Conservation (phyloP, 306 rosid species). For the Cicer yamashitae region DNA sequence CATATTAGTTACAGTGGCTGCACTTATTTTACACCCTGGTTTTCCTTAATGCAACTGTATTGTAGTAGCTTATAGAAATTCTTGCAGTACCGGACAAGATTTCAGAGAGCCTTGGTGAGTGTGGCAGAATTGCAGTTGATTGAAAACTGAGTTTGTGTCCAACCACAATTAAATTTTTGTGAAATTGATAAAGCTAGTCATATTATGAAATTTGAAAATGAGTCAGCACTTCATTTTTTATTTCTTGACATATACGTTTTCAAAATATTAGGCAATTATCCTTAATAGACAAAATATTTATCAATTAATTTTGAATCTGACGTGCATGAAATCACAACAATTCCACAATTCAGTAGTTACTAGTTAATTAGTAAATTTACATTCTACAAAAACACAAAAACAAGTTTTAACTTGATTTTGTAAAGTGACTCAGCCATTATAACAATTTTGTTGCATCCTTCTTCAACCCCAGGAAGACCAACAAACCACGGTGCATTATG, state of each 20-base stretch:
- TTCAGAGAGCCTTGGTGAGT: background rate
- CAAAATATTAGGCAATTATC: background rate
- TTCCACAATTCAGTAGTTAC: background rate
- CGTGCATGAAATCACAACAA: background rate
- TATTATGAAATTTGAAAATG: background rate
- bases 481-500: slow-evolving; percentile 13
- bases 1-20: too few species aligned
- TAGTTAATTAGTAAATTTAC: background rate
- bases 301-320: background rate
- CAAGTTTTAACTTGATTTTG: slow-evolving; percentile 2
- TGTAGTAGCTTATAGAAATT: background rate
- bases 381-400: background rate
- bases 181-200: background rate
- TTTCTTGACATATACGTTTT: background rate
- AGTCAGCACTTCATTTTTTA: background rate
- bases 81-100: too few species aligned
- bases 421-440: slow-evolving; percentile 20
- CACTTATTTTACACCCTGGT: too few species aligned
- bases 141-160: background rate
- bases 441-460: slow-evolving; percentile 28
- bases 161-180: background rate
- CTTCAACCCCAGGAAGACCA: slow-evolving; percentile 15
- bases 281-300: background rate
- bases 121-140: background rate
- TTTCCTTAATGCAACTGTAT: background rate